phyloP scores from a whole-genome alignment of 805 yeast species.

The Kodamaea leandrae region DNA sequence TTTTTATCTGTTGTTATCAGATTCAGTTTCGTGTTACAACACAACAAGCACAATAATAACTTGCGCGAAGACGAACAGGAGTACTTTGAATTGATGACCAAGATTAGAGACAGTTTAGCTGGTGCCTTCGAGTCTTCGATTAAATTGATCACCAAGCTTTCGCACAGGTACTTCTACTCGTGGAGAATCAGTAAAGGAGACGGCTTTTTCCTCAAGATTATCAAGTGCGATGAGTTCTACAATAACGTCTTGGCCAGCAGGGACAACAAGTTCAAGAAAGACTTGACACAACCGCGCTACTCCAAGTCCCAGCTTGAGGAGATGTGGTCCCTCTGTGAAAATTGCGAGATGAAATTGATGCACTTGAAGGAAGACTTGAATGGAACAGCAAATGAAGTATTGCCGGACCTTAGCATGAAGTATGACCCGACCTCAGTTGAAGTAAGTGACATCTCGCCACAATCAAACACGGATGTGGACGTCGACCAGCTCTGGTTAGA shows the following conservation, averaged over 20 bases:
- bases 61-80: constrained; percentile 17
- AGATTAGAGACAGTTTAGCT: constrained; percentile 20
- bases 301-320: constrained; percentile 9
- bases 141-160: constrained; percentile 37
- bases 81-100: constrained; percentile 14
- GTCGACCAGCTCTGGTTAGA: constrained; percentile 13
- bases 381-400: background rate
- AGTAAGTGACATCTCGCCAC: constrained; percentile 3
- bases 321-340: constrained; percentile 1
- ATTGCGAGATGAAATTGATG: background rate
- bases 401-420: background rate
- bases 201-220: constrained; percentile 29
- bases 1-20: constrained; percentile 29
- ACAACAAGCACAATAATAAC: constrained; percentile 23
- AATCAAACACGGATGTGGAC: constrained; percentile 2
- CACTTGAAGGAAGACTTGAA: background rate
- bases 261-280: constrained; percentile 8
- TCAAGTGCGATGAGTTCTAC: constrained; percentile 31
- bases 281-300: constrained; percentile 6
- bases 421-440: background rate
- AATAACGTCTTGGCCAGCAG: constrained; percentile 7
- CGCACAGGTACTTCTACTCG: constrained; percentile 43
- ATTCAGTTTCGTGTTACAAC: constrained; percentile 28
- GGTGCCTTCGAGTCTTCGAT: constrained; percentile 24
- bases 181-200: constrained; percentile 45